A percentile compares a stretch with the other conserved stretches of the same genome.
Conservation (phyloP, 306 rosid species). For the Hylodesmum podocarpum region DNA sequence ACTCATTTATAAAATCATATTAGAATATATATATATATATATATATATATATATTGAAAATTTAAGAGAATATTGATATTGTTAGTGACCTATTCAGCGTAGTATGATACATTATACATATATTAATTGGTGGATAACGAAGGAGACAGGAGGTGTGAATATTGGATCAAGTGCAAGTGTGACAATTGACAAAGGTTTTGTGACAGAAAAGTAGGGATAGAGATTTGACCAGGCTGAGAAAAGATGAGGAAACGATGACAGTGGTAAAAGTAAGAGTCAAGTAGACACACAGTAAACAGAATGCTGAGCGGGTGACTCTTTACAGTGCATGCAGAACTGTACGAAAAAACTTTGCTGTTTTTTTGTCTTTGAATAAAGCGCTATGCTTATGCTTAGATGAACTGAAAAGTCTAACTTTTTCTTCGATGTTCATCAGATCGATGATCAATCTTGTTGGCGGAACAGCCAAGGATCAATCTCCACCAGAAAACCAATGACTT, state of each 20-base stretch:
- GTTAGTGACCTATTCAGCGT: too few species aligned
- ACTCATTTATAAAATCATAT: too few species aligned
- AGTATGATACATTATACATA: too few species aligned
- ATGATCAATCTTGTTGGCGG: too few species aligned
- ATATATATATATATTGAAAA: too few species aligned
- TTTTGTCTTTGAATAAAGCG: background rate
- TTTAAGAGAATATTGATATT: too few species aligned
- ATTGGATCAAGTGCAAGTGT: constrained; percentile 17
- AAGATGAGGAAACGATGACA: background rate
- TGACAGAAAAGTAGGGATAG: background rate
- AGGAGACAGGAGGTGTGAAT: background rate
- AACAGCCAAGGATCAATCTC: too few species aligned
- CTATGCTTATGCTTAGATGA: background rate
- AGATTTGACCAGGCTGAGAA: background rate
- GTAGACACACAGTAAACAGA: background rate
- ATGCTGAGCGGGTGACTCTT: background rate
- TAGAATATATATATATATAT: too few species aligned
- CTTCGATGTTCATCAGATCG: background rate
- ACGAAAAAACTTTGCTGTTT: background rate
- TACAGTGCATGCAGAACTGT: background rate
- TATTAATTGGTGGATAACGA: background rate
- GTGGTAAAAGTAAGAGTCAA: background rate
- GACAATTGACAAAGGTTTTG: background rate
- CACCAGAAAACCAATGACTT: too few species aligned
- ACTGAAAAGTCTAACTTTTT: background rate